phyloP scores from a whole-genome alignment of 2,329 filamentous ascomycete genomes.

The Xylaria sp. region DNA sequence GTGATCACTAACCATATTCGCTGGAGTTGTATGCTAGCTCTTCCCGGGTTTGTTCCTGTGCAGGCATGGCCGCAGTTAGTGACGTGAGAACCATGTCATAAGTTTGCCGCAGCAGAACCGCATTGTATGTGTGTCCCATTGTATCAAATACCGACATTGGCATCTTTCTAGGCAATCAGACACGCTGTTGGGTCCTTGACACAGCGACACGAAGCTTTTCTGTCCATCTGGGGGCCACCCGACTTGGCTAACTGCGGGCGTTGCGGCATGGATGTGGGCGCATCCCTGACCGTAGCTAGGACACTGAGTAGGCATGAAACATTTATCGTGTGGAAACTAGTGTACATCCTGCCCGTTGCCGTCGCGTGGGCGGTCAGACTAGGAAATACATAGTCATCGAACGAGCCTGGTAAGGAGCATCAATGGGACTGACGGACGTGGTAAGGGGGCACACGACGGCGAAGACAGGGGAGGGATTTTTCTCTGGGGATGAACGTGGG shows the following conservation, averaged over 20 bases:
- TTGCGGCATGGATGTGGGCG: slow-evolving; percentile 26
- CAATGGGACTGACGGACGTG: slow-evolving; percentile 24
- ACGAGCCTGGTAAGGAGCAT: slow-evolving; percentile 13
- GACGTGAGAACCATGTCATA: slow-evolving; percentile 10
- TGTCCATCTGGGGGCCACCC: slow-evolving; percentile 18
- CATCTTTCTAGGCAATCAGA: neutral
- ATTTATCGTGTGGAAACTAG: slow-evolving; percentile 4
- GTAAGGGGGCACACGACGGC: slow-evolving; percentile 32
- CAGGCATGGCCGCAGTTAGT: slow-evolving; percentile 8
- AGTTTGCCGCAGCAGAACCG: neutral
- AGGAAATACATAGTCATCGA: slow-evolving; percentile 7
- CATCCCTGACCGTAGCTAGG: slow-evolving; percentile 16
- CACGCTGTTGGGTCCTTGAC: slow-evolving; percentile 13
- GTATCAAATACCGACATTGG: slow-evolving; percentile 16
- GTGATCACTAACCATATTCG: slow-evolving; percentile 19
- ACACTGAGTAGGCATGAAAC: slow-evolving; percentile 15
- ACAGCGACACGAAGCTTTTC: slow-evolving; percentile 22
- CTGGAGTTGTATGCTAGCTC: slow-evolving; percentile 16
- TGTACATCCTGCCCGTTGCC: slow-evolving; percentile 16
- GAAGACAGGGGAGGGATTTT: slow-evolving; percentile 21
- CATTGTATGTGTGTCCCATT: neutral
- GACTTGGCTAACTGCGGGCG: slow-evolving; percentile 32
- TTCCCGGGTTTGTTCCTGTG: neutral
- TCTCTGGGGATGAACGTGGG: slow-evolving; percentile 32
- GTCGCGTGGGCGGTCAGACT: slow-evolving; percentile 33